Evolutionary conservation across 305 asterid species (phyloP), one percentile per base, ranked within the genome.

Genomic region (Petunia hybrid): DNA sequence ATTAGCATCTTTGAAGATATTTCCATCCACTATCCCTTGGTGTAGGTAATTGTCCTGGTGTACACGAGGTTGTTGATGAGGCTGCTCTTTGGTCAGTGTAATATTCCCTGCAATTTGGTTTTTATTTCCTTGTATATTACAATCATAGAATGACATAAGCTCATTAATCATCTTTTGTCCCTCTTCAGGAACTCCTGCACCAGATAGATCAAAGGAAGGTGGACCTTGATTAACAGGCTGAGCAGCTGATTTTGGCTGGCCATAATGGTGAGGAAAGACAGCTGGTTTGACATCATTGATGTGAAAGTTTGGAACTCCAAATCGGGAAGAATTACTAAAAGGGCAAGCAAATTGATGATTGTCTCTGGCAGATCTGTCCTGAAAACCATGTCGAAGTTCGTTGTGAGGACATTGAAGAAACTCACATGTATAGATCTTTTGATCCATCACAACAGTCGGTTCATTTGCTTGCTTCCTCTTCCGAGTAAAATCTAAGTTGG

Each of bases 271-370:
- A 68, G 93, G 82, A 65, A 86, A 84, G 53, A 83, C 76, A 39
- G 80, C 76, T 0, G 92, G 94, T 80, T 89, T 89, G 42, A 84
- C 87, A 13, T 93, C 90, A n/a, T 83, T 87, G 36, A 85, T 42
- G 6, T 79, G 86, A 63, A 91, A 88, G 78, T 74, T 85, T 4
- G 93, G 82, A 39, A 86, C 87, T 4, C 88, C 91, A 41, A 86
- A 89, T 41, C 83, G 85, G 3, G 88, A 36, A 9, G 90, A 39
- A 31, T 68, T 89, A 74, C 86, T 82, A 79, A 51, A 89, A 38
- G 92, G 93, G 84, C 99, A 95, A 64, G 92, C 81, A 12, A 87
- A 79, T 57, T 92, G 99, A 86, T 95, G 98, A 57, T 91, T 91
- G 88, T 95, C 97, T 75, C 98, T 79, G 6, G 93, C 67, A 5